Evolutionary conservation across 352 stramenopile genomes (phyloP).

Genomic region (Phytophthora fragariae): DNA sequence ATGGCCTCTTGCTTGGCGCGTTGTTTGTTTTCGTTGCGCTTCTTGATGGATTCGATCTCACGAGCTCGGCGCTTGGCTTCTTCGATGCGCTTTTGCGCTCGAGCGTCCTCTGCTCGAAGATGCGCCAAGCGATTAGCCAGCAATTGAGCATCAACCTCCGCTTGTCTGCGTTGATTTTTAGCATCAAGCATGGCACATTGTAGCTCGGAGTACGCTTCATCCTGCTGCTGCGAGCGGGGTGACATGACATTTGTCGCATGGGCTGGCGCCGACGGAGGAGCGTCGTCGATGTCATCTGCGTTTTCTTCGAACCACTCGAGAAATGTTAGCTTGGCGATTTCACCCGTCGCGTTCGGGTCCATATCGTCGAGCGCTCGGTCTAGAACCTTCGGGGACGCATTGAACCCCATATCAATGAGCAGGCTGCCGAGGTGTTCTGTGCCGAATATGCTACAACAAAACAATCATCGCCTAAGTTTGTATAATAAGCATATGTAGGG

Average conservation of each 20-base stretch:
- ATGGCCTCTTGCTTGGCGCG: conserved; percentile 56
- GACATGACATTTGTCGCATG: conserved; percentile 11
- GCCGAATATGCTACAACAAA: conserved; percentile 46
- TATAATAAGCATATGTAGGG: neutral
- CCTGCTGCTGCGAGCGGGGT: conserved; percentile 27
- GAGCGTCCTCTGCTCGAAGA: conserved; percentile 62
- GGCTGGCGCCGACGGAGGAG: neutral
- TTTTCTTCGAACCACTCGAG: conserved; percentile 82
- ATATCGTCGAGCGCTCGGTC: conserved; percentile 73
- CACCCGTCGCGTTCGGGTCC: conserved; percentile 70
- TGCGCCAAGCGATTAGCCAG: conserved; percentile 73
- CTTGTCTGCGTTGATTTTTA: conserved; percentile 58
- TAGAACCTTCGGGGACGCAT: conserved; percentile 53
- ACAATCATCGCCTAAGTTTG: neutral
- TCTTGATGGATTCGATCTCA: conserved; percentile 71
- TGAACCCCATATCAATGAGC: conserved; percentile 81
- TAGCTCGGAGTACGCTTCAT: conserved; percentile 46
- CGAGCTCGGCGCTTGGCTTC: conserved; percentile 65
- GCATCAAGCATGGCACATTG: conserved; percentile 65
- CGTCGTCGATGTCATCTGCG: conserved; percentile 64
- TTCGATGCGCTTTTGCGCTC: conserved; percentile 70
- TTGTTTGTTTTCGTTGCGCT: conserved; percentile 62
- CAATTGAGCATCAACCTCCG: conserved; percentile 63
- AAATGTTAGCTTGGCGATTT: conserved; percentile 73
- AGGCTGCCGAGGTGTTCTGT: conserved; percentile 69